Evolutionary conservation across 1,284 basidiomycete species (phyloP).

Genomic region (Veloboletus limbatus): DNA sequence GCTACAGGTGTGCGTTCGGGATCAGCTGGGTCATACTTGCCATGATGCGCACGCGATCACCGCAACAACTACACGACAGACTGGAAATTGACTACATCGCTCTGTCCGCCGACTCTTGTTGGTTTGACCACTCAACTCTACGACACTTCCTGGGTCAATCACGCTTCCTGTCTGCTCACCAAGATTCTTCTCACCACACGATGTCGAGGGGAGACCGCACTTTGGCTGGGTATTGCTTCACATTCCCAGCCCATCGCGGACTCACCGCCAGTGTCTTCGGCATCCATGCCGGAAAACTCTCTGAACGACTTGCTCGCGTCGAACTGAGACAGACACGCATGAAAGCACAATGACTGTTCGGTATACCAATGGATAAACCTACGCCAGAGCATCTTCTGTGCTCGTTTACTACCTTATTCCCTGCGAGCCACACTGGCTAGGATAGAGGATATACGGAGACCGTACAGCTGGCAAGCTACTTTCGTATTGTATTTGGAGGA

Average conservation of each 20-base stretch:
- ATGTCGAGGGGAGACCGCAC: conserved; percentile 15
- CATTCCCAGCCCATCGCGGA: conserved; percentile 7
- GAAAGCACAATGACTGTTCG: conserved; percentile 68
- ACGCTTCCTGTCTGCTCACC: conserved; percentile 23
- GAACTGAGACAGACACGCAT: conserved; percentile 58
- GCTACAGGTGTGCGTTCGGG: conserved; percentile 26
- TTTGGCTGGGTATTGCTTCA: conserved; percentile 27
- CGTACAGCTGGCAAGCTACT: conserved; percentile 71
- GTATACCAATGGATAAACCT: conserved; percentile 40
- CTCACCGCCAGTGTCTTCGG: conserved; percentile 21
- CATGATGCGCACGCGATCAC: neutral
- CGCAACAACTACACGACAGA: conserved; percentile 19
- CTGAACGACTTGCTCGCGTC: conserved; percentile 43
- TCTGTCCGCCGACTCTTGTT: conserved; percentile 23
- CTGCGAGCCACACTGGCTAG: conserved; percentile 4
- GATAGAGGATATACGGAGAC: conserved; percentile 33
- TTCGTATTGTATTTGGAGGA: conserved; percentile 59
- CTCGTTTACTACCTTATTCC: conserved; percentile 14
- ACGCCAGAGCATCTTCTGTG: conserved; percentile 22
- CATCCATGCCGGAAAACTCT: conserved; percentile 39
- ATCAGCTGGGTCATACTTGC: neutral
- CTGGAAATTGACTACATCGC: conserved; percentile 19
- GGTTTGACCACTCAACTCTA: conserved; percentile 6
- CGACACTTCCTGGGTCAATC: conserved; percentile 7
- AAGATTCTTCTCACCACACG: conserved; percentile 27